Conservation (phyloP, 2,329 filamentous ascomycete species). For the Venturia pyrina region DNA sequence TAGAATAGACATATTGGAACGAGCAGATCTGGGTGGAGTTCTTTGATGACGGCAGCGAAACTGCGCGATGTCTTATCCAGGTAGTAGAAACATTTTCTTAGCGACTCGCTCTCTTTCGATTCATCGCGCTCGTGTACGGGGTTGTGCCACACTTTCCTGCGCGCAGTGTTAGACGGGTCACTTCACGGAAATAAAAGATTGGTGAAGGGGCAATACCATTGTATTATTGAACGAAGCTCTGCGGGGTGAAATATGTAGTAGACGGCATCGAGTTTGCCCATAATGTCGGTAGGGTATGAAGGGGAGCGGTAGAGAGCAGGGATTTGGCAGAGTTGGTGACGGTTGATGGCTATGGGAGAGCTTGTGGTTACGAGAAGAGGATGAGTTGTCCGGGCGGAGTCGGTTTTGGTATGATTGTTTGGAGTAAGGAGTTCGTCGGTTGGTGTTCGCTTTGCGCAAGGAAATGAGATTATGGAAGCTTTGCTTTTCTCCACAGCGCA, state of each 20-base stretch:
- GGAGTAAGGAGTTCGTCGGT: not conserved
- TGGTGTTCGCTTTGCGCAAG: not conserved
- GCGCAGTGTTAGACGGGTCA: slow-evolving; percentile 4
- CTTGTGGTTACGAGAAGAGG: not conserved
- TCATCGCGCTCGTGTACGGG: slow-evolving; percentile 77
- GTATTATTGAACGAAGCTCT: slow-evolving; percentile 72
- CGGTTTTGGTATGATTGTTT: not conserved
- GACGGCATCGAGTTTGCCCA: slow-evolving; percentile 37
- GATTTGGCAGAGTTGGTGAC: not conserved
- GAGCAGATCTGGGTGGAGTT: slow-evolving; percentile 88
- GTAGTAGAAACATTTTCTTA: slow-evolving; percentile 77
- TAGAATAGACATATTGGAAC: slow-evolving; percentile 89
- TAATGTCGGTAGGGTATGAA: not conserved
- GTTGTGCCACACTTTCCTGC: slow-evolving; percentile 93
- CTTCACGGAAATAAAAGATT: not conserved
- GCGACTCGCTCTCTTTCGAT: slow-evolving; percentile 60
- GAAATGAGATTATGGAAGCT: not conserved
- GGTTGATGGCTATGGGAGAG: not conserved
- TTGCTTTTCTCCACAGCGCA: not conserved
- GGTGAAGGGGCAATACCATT: slow-evolving; percentile 55
- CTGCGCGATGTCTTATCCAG: slow-evolving; percentile 84
- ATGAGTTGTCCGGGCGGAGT: not conserved
- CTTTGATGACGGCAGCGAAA: slow-evolving; percentile 87
- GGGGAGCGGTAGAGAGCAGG: not conserved
- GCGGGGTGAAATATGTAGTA: slow-evolving; percentile 68